Evolutionary conservation across 2,329 filamentous ascomycete genomes (phyloP).

Genomic region (Aspergillus tubingensis): DNA sequence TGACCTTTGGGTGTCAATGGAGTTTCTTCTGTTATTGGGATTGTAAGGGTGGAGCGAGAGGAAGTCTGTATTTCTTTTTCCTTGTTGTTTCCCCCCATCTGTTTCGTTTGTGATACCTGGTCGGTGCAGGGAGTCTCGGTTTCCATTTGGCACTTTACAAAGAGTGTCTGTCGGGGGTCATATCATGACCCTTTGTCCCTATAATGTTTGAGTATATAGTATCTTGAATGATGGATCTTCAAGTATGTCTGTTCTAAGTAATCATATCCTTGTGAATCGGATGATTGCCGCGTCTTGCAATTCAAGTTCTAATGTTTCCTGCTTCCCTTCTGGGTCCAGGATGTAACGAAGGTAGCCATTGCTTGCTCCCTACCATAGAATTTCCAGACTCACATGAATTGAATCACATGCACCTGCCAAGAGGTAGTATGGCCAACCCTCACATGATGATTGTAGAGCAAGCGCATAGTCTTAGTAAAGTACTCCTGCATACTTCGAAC

Average conservation of each 20-base stretch:
- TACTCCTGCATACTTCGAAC: not conserved
- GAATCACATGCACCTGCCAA: not conserved
- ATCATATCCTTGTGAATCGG: not conserved
- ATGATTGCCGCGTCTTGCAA: too few species aligned
- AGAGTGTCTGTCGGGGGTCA: not conserved
- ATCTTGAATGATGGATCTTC: not conserved
- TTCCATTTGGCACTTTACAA: not conserved
- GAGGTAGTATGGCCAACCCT: not conserved
- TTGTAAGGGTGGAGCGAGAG: not conserved
- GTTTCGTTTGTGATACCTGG: constrained; percentile 2
- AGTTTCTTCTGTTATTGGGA: not conserved
- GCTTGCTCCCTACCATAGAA: not conserved
- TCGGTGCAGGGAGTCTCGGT: constrained; percentile 3
- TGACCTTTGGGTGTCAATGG: not conserved
- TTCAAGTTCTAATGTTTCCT: too few species aligned
- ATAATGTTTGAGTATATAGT: not conserved
- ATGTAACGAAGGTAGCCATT: not conserved
- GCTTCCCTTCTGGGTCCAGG: not conserved
- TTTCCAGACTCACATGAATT: not conserved
- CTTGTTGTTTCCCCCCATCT: too few species aligned
- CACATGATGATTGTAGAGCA: too few species aligned
- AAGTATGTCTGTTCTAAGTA: not conserved
- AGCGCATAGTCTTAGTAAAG: too few species aligned
- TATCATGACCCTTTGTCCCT: not conserved
- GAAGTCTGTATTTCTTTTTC: not conserved